phyloP scores from a whole-genome alignment of 257 asterid genomes.

The Nicotiana tabacum region DNA sequence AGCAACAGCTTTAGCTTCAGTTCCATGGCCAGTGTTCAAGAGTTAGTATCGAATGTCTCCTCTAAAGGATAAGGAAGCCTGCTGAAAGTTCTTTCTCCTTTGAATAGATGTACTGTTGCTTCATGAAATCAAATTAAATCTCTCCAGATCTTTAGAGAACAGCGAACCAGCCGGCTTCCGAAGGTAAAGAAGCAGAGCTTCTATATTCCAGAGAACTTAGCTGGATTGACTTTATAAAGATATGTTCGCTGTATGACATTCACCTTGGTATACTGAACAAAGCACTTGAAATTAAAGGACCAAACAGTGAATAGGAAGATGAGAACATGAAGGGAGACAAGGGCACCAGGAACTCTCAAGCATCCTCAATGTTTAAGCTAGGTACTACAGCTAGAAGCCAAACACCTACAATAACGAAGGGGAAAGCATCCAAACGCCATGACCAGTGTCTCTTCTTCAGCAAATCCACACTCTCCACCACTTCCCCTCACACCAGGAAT shows the following conservation, averaged over 20 bases:
- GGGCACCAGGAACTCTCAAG: conserved; percentile 52
- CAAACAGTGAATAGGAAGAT: conserved; percentile 84
- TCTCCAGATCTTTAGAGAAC: conserved; percentile 44
- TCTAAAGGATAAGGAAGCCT: conserved; percentile 87
- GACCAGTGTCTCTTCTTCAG: conserved; percentile 67
- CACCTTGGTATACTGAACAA: conserved; percentile 72
- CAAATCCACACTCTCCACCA: conserved; percentile 79
- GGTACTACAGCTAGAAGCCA: conserved; percentile 72
- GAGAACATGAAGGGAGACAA: conserved; percentile 19
- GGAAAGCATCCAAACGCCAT: conserved; percentile 85
- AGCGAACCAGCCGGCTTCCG: conserved; percentile 59
- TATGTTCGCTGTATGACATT: conserved; percentile 61
- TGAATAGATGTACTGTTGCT: conserved; percentile 75
- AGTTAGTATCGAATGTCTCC: conserved; percentile 77
- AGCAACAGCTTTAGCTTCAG: conserved; percentile 68
- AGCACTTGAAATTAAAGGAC: conserved; percentile 79
- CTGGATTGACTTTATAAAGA: conserved; percentile 87
- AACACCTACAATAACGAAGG: conserved; percentile 52
- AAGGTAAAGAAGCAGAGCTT: conserved; percentile 68
- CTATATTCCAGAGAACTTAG: conserved; percentile 74
- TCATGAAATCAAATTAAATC: conserved; percentile 76
- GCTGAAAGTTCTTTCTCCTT: conserved; percentile 49
- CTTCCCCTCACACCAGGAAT: conserved; percentile 83
- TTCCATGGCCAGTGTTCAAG: conserved; percentile 78
- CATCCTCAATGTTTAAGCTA: conserved; percentile 66